Evolutionary conservation across 1,139 yeast species (phyloP).

Genomic region (Protomyces pachydermus): DNA sequence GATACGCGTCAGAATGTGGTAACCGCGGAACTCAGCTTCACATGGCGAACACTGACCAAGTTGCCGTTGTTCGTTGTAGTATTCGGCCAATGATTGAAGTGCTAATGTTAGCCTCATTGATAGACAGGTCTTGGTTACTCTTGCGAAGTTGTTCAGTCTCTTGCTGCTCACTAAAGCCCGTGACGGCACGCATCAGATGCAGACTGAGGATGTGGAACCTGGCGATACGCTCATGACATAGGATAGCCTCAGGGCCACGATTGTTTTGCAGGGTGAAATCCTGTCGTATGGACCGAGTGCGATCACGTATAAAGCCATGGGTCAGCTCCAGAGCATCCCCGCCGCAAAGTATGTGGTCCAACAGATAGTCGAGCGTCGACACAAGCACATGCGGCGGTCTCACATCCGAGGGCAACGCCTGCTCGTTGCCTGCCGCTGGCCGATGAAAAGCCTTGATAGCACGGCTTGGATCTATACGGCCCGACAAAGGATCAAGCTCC

Average conservation of each 20-base stretch:
- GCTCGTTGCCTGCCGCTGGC: conserved; percentile 98
- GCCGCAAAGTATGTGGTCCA: conserved; percentile 26
- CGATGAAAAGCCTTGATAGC: conserved; percentile 93
- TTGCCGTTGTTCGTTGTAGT: conserved; percentile 72
- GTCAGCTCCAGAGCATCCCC: conserved; percentile 48
- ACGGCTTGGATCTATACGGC: conserved; percentile 54
- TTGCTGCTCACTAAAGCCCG: conserved; percentile 87
- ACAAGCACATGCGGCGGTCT: conserved; percentile 77
- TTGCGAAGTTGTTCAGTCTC: conserved; percentile 92
- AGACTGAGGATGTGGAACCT: conserved; percentile 76
- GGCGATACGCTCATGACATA: conserved; percentile 87
- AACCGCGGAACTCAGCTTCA: conserved; percentile 92
- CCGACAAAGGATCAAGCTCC: conserved; percentile 60
- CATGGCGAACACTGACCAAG: conserved; percentile 67
- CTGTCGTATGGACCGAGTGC: conserved; percentile 95
- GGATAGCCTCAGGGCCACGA: conserved; percentile 88
- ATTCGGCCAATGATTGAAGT: conserved; percentile 79
- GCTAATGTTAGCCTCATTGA: conserved; percentile 42
- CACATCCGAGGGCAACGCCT: conserved; percentile 95
- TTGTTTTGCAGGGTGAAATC: conserved; percentile 95
- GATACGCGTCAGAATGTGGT: conserved; percentile 71
- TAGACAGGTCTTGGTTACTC: conserved; percentile 27
- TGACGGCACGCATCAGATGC: conserved; percentile 77
- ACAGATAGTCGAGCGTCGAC: conserved; percentile 30
- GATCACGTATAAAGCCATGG: conserved; percentile 94